A percentile compares a stretch with the other conserved stretches of the same genome.
Conservation (phyloP, 2,329 filamentous ascomycete genomes). For the Ophiostoma montium region DNA sequence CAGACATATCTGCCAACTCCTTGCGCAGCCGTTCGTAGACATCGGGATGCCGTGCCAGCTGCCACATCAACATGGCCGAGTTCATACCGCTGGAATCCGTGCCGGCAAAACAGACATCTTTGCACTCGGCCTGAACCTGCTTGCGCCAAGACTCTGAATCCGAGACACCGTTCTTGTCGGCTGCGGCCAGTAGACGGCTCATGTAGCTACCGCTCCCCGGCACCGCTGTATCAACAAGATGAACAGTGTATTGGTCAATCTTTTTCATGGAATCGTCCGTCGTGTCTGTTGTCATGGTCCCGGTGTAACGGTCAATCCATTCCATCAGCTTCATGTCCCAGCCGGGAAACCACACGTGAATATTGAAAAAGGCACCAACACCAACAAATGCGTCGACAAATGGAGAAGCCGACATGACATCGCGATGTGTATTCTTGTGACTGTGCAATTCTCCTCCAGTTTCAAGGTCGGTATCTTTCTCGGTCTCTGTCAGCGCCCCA, state of each 20-base stretch:
- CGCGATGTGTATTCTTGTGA: neutral
- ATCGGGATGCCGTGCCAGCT: neutral
- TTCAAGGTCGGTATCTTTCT: neutral
- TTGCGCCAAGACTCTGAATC: neutral
- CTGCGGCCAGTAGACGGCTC: conserved; percentile 3
- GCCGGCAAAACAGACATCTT: conserved; percentile 11
- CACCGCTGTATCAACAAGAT: conserved; percentile 1
- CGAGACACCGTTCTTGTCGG: neutral
- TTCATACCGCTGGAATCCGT: conserved; percentile 12
- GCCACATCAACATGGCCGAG: conserved; percentile 8
- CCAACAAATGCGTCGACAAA: conserved; percentile 11
- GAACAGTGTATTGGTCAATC: conserved; percentile 4
- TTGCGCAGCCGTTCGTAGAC: neutral
- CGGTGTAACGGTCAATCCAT: conserved; percentile 4
- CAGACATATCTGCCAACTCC: neutral
- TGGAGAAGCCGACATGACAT: conserved; percentile 8
- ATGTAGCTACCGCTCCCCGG: conserved; percentile 5
- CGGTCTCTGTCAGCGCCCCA: conserved; percentile 2
- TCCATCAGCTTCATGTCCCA: conserved; percentile 7
- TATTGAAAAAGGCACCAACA: conserved; percentile 11
- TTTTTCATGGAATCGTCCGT: conserved; percentile 3
- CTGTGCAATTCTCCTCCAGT: neutral
- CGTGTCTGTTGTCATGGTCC: neutral
- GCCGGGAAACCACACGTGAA: conserved; percentile 3
- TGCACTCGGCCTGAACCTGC: conserved; percentile 5